Conservation (phyloP, 805 yeast genomes). For the Candida glaebosa region DNA sequence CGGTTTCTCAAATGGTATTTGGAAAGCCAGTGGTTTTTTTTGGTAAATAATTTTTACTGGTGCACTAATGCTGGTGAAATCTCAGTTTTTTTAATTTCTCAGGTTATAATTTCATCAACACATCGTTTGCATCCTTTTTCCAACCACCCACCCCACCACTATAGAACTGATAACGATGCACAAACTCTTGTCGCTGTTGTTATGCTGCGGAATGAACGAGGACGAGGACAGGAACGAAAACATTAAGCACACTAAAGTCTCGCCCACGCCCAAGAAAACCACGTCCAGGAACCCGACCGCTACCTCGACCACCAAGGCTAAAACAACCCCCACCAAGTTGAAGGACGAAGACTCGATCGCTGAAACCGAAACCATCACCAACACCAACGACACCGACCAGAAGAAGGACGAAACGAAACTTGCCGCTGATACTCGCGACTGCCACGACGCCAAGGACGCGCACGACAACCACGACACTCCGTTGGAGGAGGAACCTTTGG, state of each 20-base stretch:
- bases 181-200: slow-evolving; percentile 27
- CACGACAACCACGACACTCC: slow-evolving; percentile 6
- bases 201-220: slow-evolving; percentile 37
- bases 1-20: neutral
- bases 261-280: neutral
- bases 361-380: slow-evolving; percentile 41
- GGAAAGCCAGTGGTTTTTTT: no score
- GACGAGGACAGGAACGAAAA: slow-evolving; percentile 29
- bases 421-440: slow-evolving; percentile 2
- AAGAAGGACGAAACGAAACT: neutral
- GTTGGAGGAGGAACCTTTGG: neutral
- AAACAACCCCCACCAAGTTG: neutral
- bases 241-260: slow-evolving; percentile 1
- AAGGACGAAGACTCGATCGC: slow-evolving; percentile 33
- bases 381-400: slow-evolving; percentile 26
- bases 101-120: neutral
- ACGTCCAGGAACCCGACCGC: neutral
- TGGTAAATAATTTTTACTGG: neutral
- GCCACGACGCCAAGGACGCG: slow-evolving; percentile 6
- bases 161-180: slow-evolving; percentile 18
- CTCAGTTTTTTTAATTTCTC: no score
- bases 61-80: neutral
- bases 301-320: slow-evolving; percentile 3
- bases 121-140: neutral
- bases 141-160: neutral